Conservation (phyloP, 345 rosid species). For the Garcia nutans region DNA sequence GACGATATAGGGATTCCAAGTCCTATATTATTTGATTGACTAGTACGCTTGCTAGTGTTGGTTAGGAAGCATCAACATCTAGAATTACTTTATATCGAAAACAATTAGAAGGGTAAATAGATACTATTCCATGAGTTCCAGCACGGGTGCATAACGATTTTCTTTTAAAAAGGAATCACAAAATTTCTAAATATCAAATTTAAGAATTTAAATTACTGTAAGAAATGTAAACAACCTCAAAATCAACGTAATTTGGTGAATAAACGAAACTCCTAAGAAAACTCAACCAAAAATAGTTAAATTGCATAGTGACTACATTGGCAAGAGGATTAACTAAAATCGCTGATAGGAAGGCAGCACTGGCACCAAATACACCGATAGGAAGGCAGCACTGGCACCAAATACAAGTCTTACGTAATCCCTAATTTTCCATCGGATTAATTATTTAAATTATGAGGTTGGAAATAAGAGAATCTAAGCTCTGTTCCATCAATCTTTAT, state of each 20-base stretch:
- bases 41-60: too few relatives aligned
- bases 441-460: not conserved
- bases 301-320: slow-evolving; percentile 44
- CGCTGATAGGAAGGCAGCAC: slow-evolving; percentile 87
- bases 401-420: slow-evolving; percentile 52
- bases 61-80: too few relatives aligned
- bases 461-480: not conserved
- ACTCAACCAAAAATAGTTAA: too few relatives aligned
- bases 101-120: slow-evolving; percentile 97
- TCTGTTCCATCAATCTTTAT: not conserved
- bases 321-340: slow-evolving; percentile 86
- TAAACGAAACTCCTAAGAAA: too few relatives aligned
- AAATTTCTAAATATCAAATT: too few relatives aligned
- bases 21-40: too few relatives aligned
- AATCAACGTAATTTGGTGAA: too few relatives aligned
- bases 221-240: too few relatives aligned
- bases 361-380: slow-evolving; percentile 85
- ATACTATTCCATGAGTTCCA: slow-evolving; percentile 94
- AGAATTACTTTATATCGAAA: slow-evolving; percentile 93
- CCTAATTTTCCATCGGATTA: slow-evolving; percentile 46
- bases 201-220: too few relatives aligned
- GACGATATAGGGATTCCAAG: too few relatives aligned
- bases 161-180: too few relatives aligned
- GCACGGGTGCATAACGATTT: slow-evolving; percentile 87
- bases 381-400: too few relatives aligned